Evolutionary conservation across 2,329 filamentous ascomycete species (phyloP), one percentile per base, ranked within the genome.

Genomic region (Thielaviopsis euricoi): DNA sequence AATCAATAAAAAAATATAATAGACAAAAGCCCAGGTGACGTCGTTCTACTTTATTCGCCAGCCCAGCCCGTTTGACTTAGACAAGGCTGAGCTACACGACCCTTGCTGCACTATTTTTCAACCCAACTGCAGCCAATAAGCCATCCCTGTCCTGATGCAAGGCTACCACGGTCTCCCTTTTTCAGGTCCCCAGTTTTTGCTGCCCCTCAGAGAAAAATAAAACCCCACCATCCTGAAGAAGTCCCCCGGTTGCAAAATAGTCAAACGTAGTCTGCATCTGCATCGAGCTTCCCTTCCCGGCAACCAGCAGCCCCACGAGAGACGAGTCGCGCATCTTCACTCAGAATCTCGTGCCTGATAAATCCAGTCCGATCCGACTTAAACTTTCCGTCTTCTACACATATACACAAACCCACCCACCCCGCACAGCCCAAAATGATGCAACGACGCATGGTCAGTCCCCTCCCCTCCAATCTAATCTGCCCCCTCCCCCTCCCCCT

Each of bases 401-500:
- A 37, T n/a, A 19, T 3, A 15, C 50, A 58, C 58, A 55, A 55
- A 56, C 57, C 58, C 63, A 58, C 61, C n/a, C n/a, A n/a, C n/a
- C n/a, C n/a, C n/a, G n/a, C 51, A 73, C 72, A 70, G 65, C 71
- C n/a, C 55, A 71, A 70, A 52, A 74, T 79, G 70, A 71, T 82
- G 69, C 76, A 81, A 67, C 74, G 76, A 63, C 79, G 80, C 61
- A 83, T 83, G 80, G 80, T 81, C 70, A 64, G 71, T 21, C n/a
- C n/a, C 6, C 21, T 17, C 21, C 15, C 4, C 22, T 19, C 29
- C n/a, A n/a, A n/a, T n/a, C n/a, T n/a, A n/a, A n/a, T 33, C 29
- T 33, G 9, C 7, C 29, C 7, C 29, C 29, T 6, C 4, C 29
- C 12, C 29, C 29, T 10, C 29, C 4, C 29, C 29, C 29, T 13